Conservation (phyloP, 73 alveolate species). For the Stentor coeruleus region DNA sequence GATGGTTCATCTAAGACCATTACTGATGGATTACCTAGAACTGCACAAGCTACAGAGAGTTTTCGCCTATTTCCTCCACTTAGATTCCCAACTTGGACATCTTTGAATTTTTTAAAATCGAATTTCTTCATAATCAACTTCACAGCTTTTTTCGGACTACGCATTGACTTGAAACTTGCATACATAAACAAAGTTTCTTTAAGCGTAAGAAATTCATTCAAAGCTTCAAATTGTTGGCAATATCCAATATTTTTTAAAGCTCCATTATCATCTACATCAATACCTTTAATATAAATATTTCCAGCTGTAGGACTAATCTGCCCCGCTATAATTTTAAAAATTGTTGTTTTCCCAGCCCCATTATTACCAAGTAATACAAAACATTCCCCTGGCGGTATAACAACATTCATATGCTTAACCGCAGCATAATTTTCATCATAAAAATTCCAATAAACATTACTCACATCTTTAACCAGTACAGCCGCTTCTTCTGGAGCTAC, state of each 20-base stretch:
- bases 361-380: constrained; percentile 74
- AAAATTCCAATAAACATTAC: constrained; percentile 60
- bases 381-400: constrained; percentile 68
- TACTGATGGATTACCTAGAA: constrained; percentile 84
- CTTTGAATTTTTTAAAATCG: constrained; percentile 62
- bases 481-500: constrained; percentile 40
- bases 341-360: constrained; percentile 90
- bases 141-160: constrained; percentile 46
- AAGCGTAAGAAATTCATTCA: constrained; percentile 86
- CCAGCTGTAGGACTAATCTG: constrained; percentile 54
- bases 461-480: constrained; percentile 52
- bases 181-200: constrained; percentile 92
- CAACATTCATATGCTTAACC: constrained; percentile 65
- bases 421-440: constrained; percentile 59
- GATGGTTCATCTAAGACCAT: constrained; percentile 95
- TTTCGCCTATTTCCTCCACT: constrained; percentile 94
- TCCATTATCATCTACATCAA: constrained; percentile 59
- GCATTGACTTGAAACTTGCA: constrained; percentile 87
- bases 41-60: constrained; percentile 87
- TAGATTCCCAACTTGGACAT: constrained; percentile 9
- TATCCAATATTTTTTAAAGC: constrained; percentile 91
- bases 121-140: constrained; percentile 72
- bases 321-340: constrained; percentile 74
- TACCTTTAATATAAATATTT: constrained; percentile 60
- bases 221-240: constrained; percentile 96